Evolutionary conservation across 352 stramenopile genomes (phyloP), one percentile per base, ranked within the genome.

Genomic region (Globisporangium abappressorium): DNA sequence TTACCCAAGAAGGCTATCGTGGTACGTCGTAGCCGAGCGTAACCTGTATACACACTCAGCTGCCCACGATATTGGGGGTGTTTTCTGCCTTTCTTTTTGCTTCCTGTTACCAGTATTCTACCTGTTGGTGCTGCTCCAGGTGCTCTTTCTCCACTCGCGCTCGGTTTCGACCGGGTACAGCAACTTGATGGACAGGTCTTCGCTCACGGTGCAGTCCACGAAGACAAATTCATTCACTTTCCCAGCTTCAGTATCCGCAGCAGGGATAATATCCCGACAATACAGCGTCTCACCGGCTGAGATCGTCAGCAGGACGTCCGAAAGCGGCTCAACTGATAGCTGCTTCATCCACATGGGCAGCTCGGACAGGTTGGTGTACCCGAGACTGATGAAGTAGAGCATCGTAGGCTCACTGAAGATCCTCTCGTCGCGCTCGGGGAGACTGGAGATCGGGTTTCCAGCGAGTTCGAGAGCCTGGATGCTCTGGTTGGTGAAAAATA

Each of bases 401-500:
- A 8, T 20, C 2, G 60, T 65, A 5, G 60, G 46, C 0, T 58
- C 38, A 22, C 30, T 58, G 5, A 22, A 0, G 2, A 26, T 28
- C 3, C 30, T 61, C 20, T 47, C 61, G 9, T 59, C 47, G 22
- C 61, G 61, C 33, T 66, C 47, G 5, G 61, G 47, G 12, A 66
- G 61, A 4, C 14, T 47, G 28, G 33, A 51, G 11, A 66, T 28
- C 30, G 61, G 61, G 8, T 59, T 59, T n/a, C 61, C 61, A 28
- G 61, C 47, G 34, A 66, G 47, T 33, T 66, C 47, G 20, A 66
- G n/a, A 0, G 51, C 51, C 30, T 66, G 47, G 47, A 66, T 22
- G 14, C 30, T 59, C 61, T 66, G 61, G 33, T 41, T 66, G 1
- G 30, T 30, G 8, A 18, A 22, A 30, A 66, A 49, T 3, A 66